Percentiles rank a stretch among this genome's conserved stretches.
These are phyloP conservation scores for Periconia sp. DNA, from an alignment of 2,329 filamentous ascomycete species.

Conservation along the genomic window DNA sequence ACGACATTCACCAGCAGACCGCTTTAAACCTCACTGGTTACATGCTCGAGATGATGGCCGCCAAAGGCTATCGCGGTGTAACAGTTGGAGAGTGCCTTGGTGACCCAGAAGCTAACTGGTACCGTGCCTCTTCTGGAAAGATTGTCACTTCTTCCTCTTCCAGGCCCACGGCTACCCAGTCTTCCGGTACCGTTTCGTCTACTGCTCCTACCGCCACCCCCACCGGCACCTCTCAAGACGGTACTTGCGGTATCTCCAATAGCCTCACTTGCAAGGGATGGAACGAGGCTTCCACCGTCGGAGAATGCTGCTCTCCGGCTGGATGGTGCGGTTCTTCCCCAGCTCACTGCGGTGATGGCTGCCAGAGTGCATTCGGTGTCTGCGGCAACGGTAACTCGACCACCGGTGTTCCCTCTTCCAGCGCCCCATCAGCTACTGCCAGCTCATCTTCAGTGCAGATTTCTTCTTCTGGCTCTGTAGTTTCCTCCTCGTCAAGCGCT, in stretches of 20 bases:
- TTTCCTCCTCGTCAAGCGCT: slow-evolving; percentile 3
- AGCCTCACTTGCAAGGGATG: slow-evolving; percentile 30
- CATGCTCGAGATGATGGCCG: slow-evolving; percentile 45
- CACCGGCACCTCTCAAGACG: slow-evolving; percentile 20
- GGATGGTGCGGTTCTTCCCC: slow-evolving; percentile 43
- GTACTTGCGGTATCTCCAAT: slow-evolving; percentile 23
- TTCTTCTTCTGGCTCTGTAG: slow-evolving; percentile 11
- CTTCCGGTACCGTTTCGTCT: slow-evolving; percentile 10
- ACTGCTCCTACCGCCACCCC: slow-evolving; percentile 25
- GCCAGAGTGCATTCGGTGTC: slow-evolving; percentile 33
- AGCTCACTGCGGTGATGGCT: slow-evolving; percentile 35
- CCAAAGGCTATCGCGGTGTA: slow-evolving; percentile 46
- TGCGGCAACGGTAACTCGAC: slow-evolving; percentile 16
- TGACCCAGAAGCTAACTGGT: slow-evolving; percentile 51
- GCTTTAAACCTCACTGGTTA: slow-evolving; percentile 46
- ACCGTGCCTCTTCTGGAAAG: slow-evolving; percentile 44
- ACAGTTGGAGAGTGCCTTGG: slow-evolving; percentile 53
- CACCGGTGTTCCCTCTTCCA: slow-evolving; percentile 5
- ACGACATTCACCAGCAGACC: slow-evolving; percentile 52
- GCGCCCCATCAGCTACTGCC: slow-evolving; percentile 10
- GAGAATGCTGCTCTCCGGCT: slow-evolving; percentile 49
- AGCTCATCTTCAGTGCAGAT: slow-evolving; percentile 6
- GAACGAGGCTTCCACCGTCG: slow-evolving; percentile 23
- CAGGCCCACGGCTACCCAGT: slow-evolving; percentile 1
- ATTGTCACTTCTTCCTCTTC: slow-evolving; percentile 33